phyloP scores from a whole-genome alignment of 225 moss, liverwort and hornwort species.

The Pseudisothecium myosuroides region DNA sequence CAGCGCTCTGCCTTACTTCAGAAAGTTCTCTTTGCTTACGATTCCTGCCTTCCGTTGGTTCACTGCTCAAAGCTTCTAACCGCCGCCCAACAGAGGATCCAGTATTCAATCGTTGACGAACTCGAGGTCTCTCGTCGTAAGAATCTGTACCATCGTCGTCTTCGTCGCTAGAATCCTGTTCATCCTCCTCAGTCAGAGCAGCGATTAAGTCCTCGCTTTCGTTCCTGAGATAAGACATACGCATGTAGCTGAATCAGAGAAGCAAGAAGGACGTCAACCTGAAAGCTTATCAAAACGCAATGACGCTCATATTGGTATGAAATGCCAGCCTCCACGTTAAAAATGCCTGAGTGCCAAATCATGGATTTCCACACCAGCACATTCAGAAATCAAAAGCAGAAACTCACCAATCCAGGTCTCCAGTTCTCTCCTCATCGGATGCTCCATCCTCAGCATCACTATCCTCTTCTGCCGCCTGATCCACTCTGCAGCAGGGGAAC shows the following conservation, averaged over 20 bases:
- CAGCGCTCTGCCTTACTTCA: not conserved
- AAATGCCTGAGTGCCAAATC: not conserved
- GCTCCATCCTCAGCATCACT: slow-evolving; percentile 18
- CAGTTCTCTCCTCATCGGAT: slow-evolving; percentile 6
- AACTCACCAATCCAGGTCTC: slow-evolving; percentile 25
- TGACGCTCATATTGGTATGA: not conserved
- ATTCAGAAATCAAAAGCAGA: not conserved
- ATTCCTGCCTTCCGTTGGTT: slow-evolving; percentile 10
- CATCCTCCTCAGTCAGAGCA: slow-evolving; percentile 23
- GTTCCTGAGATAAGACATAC: slow-evolving; percentile 6
- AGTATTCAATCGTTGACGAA: slow-evolving; percentile 18
- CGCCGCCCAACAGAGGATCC: slow-evolving; percentile 12
- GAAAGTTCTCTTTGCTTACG: not conserved
- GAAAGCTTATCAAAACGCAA: not conserved
- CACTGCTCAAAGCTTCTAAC: slow-evolving; percentile 8
- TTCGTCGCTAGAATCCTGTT: slow-evolving; percentile 6
- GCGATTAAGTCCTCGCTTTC: slow-evolving; percentile 23
- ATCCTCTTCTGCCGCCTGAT: slow-evolving; percentile 6
- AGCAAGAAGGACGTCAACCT: not conserved
- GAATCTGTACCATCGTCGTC: slow-evolving; percentile 10
- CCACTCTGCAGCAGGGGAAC: slow-evolving; percentile 6
- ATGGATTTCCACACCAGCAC: not conserved
- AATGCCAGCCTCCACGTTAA: not conserved
- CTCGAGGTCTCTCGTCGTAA: slow-evolving; percentile 13
- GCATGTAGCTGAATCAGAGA: not conserved